Conservation (phyloP, 2,329 filamentous ascomycete genomes). For the Epichloe baconii region DNA sequence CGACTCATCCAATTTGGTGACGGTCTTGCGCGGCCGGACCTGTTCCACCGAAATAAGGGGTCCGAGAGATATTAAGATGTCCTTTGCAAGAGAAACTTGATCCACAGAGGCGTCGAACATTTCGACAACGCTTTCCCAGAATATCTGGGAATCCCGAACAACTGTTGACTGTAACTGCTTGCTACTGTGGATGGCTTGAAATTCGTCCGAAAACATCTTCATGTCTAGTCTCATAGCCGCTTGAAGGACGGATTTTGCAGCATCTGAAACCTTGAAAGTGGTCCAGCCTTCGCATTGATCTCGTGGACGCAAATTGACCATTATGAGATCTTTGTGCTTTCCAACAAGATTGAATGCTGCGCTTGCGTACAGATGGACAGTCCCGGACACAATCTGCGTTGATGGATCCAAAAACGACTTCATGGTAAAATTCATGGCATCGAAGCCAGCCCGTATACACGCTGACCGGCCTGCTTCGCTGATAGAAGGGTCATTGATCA, state of each 20-base stretch:
- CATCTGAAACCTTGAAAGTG: slow-evolving; percentile 28
- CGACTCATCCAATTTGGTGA: slow-evolving; percentile 24
- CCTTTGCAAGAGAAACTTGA: slow-evolving; percentile 59
- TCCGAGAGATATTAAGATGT: slow-evolving; percentile 57
- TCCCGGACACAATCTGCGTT: slow-evolving; percentile 31
- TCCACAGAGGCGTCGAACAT: slow-evolving; percentile 70
- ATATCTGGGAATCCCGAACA: slow-evolving; percentile 47
- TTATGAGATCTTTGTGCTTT: slow-evolving; percentile 47
- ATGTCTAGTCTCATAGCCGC: slow-evolving; percentile 38
- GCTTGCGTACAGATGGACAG: slow-evolving; percentile 49
- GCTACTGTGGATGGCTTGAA: slow-evolving; percentile 45
- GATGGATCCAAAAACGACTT: slow-evolving; percentile 39
- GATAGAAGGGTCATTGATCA: slow-evolving; percentile 40
- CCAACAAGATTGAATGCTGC: slow-evolving; percentile 53
- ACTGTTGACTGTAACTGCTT: slow-evolving; percentile 52
- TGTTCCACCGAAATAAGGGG: slow-evolving; percentile 64
- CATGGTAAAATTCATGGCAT: slow-evolving; percentile 43
- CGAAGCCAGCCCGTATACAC: slow-evolving; percentile 52
- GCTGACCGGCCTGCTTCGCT: slow-evolving; percentile 45
- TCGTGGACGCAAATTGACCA: slow-evolving; percentile 20
- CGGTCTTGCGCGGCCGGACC: slow-evolving; percentile 44
- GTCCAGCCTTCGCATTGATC: slow-evolving; percentile 22
- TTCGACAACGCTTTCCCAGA: slow-evolving; percentile 33
- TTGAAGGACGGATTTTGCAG: slow-evolving; percentile 35
- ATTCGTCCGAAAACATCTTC: slow-evolving; percentile 29